phyloP scores from a whole-genome alignment of 441 rosid genomes.

The Breynia disticha region DNA sequence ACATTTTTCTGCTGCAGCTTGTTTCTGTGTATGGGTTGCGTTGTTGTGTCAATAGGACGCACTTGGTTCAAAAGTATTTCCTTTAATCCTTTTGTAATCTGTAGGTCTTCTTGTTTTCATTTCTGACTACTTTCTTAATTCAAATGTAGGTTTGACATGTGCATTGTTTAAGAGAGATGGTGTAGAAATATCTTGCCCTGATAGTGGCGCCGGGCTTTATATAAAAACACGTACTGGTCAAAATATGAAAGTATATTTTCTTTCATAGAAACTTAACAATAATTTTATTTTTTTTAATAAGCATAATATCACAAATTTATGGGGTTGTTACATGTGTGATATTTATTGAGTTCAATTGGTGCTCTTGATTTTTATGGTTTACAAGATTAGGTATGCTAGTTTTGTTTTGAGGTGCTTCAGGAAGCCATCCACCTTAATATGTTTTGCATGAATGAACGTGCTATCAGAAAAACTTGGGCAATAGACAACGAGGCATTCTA shows the following conservation, averaged over 20 bases:
- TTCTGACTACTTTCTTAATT: constrained; percentile 22
- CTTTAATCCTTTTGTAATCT: constrained; percentile 1
- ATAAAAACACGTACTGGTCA: constrained; percentile 71
- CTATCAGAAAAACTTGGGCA: no score
- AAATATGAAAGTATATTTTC: constrained; percentile 64
- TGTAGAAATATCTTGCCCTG: constrained; percentile 71
- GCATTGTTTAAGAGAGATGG: constrained; percentile 72
- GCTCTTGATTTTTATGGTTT: no score
- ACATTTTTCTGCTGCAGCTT: neutral
- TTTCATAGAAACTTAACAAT: constrained; percentile 6
- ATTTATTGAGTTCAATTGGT: no score
- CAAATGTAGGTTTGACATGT: constrained; percentile 82
- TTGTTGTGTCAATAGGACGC: constrained; percentile 6
- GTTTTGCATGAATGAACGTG: no score
- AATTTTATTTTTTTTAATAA: no score
- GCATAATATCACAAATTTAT: no score
- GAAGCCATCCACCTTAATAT: no score
- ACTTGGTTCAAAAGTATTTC: neutral
- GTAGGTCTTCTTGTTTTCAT: constrained; percentile 6
- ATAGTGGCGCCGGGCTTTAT: constrained; percentile 79
- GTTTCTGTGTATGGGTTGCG: neutral
- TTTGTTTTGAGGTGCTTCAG: no score
- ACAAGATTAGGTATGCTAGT: no score
- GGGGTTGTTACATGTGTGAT: no score
- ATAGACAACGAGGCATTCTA: no score